Evolutionary conservation across 2,329 filamentous ascomycete species (phyloP).

Genomic region (Stachybotrys chartarum): DNA sequence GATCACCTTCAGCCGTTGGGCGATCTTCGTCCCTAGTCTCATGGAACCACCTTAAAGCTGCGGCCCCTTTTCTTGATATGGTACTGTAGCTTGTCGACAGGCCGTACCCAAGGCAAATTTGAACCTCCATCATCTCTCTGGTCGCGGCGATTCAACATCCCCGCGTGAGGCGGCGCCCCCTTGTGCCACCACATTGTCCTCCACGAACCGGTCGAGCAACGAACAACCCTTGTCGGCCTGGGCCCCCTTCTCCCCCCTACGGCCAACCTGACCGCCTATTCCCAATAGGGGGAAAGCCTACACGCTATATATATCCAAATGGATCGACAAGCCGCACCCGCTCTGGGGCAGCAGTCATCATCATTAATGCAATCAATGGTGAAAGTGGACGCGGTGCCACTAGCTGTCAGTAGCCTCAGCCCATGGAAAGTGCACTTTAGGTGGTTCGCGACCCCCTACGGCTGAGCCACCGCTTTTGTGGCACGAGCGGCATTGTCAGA

Average conservation of each 20-base stretch:
- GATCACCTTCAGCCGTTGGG: slow-evolving; percentile 6
- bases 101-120: too few species aligned
- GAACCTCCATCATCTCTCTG: neutral
- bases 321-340: slow-evolving; percentile 1
- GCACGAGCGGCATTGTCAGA: too few species aligned
- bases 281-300: neutral
- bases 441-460: too few species aligned
- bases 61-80: too few species aligned
- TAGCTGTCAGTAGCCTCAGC: too few species aligned
- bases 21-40: slow-evolving; percentile 16
- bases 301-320: neutral
- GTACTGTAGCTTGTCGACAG: too few species aligned
- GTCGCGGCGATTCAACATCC: too few species aligned
- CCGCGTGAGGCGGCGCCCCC: too few species aligned
- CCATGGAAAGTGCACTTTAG: too few species aligned
- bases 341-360: neutral
- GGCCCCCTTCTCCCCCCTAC: neutral
- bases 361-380: neutral
- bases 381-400: too few species aligned
- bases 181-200: too few species aligned
- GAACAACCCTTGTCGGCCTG: neutral
- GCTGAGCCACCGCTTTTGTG: too few species aligned
- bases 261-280: neutral
- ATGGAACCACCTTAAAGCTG: neutral
- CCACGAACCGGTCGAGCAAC: neutral